phyloP scores from a whole-genome alignment of 257 asterid genomes.

The Fraxinus pennsylvanica region DNA sequence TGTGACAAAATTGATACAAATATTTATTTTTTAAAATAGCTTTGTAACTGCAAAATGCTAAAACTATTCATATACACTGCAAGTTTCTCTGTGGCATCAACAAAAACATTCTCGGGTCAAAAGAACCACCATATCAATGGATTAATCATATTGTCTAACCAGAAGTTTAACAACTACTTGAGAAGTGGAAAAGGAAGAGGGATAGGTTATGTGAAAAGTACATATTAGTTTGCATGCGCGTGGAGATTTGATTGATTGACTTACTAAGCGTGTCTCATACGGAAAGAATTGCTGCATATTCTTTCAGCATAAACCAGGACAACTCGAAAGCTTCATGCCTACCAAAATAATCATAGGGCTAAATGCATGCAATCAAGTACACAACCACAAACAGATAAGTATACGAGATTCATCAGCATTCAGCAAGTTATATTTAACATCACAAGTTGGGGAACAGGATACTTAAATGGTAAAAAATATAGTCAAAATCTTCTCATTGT shows the following conservation, averaged over 20 bases:
- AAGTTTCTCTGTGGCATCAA: not conserved
- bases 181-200: not conserved
- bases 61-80: not conserved
- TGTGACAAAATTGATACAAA: not conserved
- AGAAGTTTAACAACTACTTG: not conserved
- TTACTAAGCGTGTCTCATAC: not conserved
- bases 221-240: not conserved
- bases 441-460: not conserved
- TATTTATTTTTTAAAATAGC: not conserved
- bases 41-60: not conserved
- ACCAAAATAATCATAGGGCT: not conserved
- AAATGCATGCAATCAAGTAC: not conserved
- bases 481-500: not conserved
- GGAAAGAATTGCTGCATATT: not conserved
- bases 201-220: not conserved
- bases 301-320: not conserved
- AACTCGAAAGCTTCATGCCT: not conserved
- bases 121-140: not conserved
- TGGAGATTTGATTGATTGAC: not conserved
- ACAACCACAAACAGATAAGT: not conserved
- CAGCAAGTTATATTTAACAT: not conserved
- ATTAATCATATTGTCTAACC: not conserved
- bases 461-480: not conserved
- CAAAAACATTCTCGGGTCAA: not conserved
- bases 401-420: not conserved